phyloP scores from a whole-genome alignment of 2,329 filamentous ascomycete species.

The Cladosporium oxysporum region DNA sequence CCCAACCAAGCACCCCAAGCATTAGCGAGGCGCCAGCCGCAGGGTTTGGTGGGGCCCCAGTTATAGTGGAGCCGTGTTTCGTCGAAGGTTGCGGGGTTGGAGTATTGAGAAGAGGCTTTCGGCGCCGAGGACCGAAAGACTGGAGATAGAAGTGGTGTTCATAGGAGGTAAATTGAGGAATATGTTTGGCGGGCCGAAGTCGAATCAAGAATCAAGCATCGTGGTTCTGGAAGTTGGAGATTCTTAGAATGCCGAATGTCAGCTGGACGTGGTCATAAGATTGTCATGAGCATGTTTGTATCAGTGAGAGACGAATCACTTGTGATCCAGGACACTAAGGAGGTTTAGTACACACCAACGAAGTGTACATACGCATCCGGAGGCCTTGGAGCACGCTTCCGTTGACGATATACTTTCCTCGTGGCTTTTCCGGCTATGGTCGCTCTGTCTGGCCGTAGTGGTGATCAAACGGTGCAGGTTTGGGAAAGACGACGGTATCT shows the following conservation, averaged over 20 bases:
- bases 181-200: neutral
- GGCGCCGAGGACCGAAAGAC: neutral
- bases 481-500: no score
- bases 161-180: neutral
- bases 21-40: conserved; percentile 8
- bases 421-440: no score
- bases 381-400: no score
- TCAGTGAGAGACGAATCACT: no score
- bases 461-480: no score
- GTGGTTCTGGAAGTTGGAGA: neutral
- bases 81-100: conserved; percentile 6
- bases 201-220: neutral
- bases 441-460: no score
- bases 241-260: neutral
- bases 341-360: no score
- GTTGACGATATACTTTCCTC: no score
- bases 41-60: conserved; percentile 14
- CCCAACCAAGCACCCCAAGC: conserved; percentile 14
- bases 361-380: no score
- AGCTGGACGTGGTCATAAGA: neutral
- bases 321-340: no score
- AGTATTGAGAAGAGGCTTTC: neutral
- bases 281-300: neutral
- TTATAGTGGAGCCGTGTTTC: conserved; percentile 1
- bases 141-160: neutral